These are phyloP conservation scores for thale cress (Arabidopsis thaliana) DNA, from an alignment of 345 rosid genomes.

Conservation along the genomic window DNA sequence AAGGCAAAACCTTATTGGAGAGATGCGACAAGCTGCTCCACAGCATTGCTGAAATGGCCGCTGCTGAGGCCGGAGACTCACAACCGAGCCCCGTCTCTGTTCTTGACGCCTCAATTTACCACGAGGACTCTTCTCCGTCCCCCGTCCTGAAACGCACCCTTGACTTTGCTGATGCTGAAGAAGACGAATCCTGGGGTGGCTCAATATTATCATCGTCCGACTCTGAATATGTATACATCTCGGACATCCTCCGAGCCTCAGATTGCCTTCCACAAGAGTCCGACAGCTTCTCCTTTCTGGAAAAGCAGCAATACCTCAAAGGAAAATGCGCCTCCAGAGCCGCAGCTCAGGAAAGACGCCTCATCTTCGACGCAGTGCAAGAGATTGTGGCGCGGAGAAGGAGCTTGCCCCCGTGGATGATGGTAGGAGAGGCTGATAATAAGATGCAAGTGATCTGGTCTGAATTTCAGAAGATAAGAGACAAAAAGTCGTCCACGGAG, in stretches of 20 bases:
- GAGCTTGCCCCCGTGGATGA: conserved; percentile 66
- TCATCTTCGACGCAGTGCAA: conserved; percentile 64
- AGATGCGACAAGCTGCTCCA: conserved; percentile 88
- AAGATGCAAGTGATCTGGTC: conserved; percentile 65
- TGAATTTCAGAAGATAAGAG: conserved; percentile 63
- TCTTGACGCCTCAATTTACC: conserved; percentile 81
- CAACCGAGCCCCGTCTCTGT: conserved; percentile 98
- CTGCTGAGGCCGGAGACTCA: conserved; percentile 50
- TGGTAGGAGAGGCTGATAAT: conserved; percentile 35
- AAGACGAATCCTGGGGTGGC: conserved; percentile 69
- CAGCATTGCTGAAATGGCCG: conserved; percentile 82
- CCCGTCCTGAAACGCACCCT: conserved; percentile 84
- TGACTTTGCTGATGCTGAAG: conserved; percentile 47
- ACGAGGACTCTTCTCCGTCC: conserved; percentile 83
- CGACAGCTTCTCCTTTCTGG: conserved; percentile 66
- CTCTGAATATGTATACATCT: conserved; percentile 73
- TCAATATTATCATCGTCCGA: conserved; percentile 48
- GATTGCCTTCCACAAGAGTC: conserved; percentile 61
- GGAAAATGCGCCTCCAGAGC: conserved; percentile 61
- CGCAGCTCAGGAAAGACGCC: conserved; percentile 66
- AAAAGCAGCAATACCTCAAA: conserved; percentile 69
- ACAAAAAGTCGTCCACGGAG: conserved; percentile 45
- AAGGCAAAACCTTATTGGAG: conserved; percentile 72
- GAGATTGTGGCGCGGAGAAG: conserved; percentile 65
- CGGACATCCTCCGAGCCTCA: conserved; percentile 69